Percentiles rank a stretch among this genome's conserved stretches.
These are phyloP conservation scores for Ustilago hordei DNA, from an alignment of 1,284 basidiomycete genomes.

Conservation along the genomic window DNA sequence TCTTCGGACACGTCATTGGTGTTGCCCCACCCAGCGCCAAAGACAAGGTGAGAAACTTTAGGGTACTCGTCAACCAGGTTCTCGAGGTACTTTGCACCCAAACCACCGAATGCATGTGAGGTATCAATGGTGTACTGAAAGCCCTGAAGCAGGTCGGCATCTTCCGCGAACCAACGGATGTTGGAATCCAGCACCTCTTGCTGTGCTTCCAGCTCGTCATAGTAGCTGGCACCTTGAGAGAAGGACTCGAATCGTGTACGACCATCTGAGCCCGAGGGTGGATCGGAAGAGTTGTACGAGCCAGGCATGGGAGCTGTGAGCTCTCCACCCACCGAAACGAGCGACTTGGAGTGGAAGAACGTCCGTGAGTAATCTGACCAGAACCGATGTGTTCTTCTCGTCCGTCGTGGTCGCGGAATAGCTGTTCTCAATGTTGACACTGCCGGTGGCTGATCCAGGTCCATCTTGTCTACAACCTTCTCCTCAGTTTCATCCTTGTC, in stretches of 20 bases:
- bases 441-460: neutral
- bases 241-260: constrained; percentile 47
- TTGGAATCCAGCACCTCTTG: constrained; percentile 58
- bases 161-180: constrained; percentile 64
- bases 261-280: constrained; percentile 18
- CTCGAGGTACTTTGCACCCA: constrained; percentile 51
- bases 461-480: constrained; percentile 16
- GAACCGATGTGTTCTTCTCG: constrained; percentile 37
- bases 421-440: neutral
- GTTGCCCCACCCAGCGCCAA: constrained; percentile 49
- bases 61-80: constrained; percentile 61
- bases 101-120: constrained; percentile 60
- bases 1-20: constrained; percentile 18
- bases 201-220: constrained; percentile 53
- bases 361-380: constrained; percentile 64
- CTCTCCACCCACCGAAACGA: constrained; percentile 53
- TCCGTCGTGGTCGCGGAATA: constrained; percentile 13
- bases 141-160: constrained; percentile 62
- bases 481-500: constrained; percentile 22
- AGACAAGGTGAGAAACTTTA: constrained; percentile 52
- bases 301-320: constrained; percentile 50
- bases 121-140: constrained; percentile 57
- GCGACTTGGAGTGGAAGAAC: constrained; percentile 57
- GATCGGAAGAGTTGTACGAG: constrained; percentile 34
- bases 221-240: constrained; percentile 46